Evolutionary conservation across 768 basidiomycete species (phyloP).

Genomic region (Botryobasidium botryosum): DNA sequence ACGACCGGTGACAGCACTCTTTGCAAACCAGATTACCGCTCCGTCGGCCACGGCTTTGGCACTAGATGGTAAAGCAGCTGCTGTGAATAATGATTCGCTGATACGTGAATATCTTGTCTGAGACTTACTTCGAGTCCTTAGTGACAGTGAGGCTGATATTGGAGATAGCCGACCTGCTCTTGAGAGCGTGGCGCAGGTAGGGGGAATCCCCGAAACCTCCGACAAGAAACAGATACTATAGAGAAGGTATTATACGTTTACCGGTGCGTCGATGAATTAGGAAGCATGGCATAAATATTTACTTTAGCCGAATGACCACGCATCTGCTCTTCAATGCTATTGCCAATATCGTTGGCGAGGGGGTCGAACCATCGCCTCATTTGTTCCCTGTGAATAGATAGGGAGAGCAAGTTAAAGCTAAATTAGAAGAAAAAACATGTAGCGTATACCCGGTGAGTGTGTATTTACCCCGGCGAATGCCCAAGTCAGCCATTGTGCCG

Average conservation of each 20-base stretch:
- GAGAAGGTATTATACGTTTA: too few species aligned
- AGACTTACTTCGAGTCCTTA: background rate
- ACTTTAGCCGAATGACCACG: background rate
- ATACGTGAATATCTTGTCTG: too few species aligned
- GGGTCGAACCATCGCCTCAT: conserved; percentile 2
- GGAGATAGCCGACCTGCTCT: too few species aligned
- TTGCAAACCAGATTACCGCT: conserved; percentile 69
- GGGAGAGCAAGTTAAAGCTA: too few species aligned
- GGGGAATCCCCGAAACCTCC: conserved; percentile 1
- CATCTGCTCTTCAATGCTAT: background rate
- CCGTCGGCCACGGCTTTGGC: conserved; percentile 78
- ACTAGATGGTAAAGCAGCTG: conserved; percentile 24
- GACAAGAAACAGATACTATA: conserved; percentile 1
- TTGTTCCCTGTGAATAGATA: too few species aligned
- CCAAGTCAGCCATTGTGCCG: too few species aligned
- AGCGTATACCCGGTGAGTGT: too few species aligned
- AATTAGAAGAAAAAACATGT: too few species aligned
- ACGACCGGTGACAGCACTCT: conserved; percentile 67
- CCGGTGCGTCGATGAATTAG: too few species aligned
- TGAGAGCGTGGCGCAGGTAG: background rate
- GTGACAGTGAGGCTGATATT: background rate
- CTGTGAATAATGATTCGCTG: background rate
- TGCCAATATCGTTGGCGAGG: background rate
- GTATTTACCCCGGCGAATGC: too few species aligned
- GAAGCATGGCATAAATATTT: too few species aligned